Evolutionary conservation across 1,139 yeast species (phyloP), one percentile per base, ranked within the genome.

Genomic region (Wickerhamomyces sp.): DNA sequence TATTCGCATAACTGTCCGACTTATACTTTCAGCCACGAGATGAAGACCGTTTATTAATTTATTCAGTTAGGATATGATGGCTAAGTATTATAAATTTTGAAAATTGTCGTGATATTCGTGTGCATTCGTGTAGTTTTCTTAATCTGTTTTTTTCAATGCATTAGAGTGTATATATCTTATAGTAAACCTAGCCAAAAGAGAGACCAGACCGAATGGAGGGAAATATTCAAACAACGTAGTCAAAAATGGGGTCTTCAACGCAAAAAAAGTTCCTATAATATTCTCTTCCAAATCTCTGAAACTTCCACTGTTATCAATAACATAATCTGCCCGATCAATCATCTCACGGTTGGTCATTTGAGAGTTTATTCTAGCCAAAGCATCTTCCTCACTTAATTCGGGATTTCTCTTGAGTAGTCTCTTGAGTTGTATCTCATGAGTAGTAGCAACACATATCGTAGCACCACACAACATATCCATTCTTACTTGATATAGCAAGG

Each of bases 401-500:
- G 81, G 73, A 52, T 91, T 89, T 44, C 99, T 66, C 4, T 51
- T 51, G 41, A 71, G 52, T 28, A 93, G 64, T 37, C 98, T 66
- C 41, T 69, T 61, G 23, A 82, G 47, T 57, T 93, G 97, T 5
- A 59, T 43, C 1, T 70, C 69, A 16, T 63, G 64, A 8, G 67
- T 63, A 46, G 95, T 84, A 1, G 76, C 60, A 0, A 89, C 88
- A 5, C 86, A 79, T 2, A 91, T 58, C 0, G 82, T 73, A 8
- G 66, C 56, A 0, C 94, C 95, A 57, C 97, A 89, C 22, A 83
- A 61, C 38, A 60, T 54, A 53, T 86, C 77, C 46, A 91, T 65
- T 1, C 78, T 75, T 23, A 88, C 72, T 55, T 93, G 98, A 58
- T 85, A 91, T 20, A 93, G 64, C 26, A 93, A 63, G 0, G 99